These are phyloP conservation scores for Ambispora gerdemannii DNA, from an alignment of 192 early-diverging fungal genomes.

Conservation along the genomic window DNA sequence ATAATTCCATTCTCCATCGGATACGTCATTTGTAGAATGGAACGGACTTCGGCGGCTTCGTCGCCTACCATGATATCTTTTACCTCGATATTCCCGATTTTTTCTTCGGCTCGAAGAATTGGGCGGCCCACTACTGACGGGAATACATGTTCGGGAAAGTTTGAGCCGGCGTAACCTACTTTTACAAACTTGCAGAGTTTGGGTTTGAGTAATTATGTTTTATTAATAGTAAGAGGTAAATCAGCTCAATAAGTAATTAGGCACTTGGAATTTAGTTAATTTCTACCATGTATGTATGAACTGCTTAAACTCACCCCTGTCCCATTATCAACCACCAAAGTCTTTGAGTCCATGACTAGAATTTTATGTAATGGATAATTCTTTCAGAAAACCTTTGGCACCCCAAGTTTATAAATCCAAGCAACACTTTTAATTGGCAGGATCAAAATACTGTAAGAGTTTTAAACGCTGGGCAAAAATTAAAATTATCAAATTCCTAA, in stretches of 20 bases:
- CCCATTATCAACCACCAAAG: conserved; percentile 82
- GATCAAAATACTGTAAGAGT: too few relatives aligned
- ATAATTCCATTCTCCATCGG: conserved; percentile 99
- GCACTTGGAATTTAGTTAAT: neutral
- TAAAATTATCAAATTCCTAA: too few relatives aligned
- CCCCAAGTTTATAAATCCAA: too few relatives aligned
- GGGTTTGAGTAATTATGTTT: neutral
- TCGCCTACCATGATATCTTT: conserved; percentile 99
- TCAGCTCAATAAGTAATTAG: too few relatives aligned
- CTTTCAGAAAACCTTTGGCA: too few relatives aligned
- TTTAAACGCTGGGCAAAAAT: too few relatives aligned
- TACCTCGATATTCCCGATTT: conserved; percentile 69
- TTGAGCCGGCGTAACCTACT: conserved; percentile 90
- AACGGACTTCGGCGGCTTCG: conserved; percentile 85
- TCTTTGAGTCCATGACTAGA: conserved; percentile 65
- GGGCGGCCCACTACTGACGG: conserved; percentile 98
- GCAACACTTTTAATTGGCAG: too few relatives aligned
- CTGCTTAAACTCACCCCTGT: conserved; percentile 58
- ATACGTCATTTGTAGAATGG: conserved; percentile 92
- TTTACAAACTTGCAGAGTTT: conserved; percentile 87
- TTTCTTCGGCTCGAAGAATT: conserved; percentile 94
- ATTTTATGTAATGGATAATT: too few relatives aligned
- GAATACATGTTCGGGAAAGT: conserved; percentile 95
- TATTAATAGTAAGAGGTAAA: neutral
- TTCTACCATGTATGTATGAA: neutral